Evolutionary conservation across 106 monocot species (phyloP).

Genomic region (Chionographis japonica): DNA sequence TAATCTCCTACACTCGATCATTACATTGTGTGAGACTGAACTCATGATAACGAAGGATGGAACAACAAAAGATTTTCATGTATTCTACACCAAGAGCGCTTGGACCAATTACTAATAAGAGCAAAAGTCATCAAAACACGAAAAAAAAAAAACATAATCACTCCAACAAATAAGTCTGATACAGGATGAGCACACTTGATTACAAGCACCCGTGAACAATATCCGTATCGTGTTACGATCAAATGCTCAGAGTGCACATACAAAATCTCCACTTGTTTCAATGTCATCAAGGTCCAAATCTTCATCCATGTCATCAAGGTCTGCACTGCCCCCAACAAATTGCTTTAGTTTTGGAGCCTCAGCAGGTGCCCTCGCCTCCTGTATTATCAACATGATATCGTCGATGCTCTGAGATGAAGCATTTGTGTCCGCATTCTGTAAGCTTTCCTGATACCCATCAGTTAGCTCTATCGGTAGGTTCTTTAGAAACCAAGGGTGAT

Average conservation of each 20-base stretch:
- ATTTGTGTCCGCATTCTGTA: slow-evolving; percentile 11
- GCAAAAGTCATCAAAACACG: no score
- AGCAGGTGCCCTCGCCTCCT: slow-evolving; percentile 58
- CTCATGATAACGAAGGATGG: no score
- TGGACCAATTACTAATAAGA: no score
- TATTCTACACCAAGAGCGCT: no score
- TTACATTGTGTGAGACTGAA: no score
- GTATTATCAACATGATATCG: slow-evolving; percentile 50
- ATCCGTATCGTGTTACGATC: not conserved
- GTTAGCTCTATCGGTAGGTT: slow-evolving; percentile 63
- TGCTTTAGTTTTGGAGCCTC: slow-evolving; percentile 20
- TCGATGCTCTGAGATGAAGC: slow-evolving; percentile 59
- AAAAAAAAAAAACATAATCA: no score
- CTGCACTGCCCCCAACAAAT: slow-evolving; percentile 46
- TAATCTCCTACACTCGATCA: no score
- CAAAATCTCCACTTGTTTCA: slow-evolving; percentile 78
- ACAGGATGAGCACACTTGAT: not conserved
- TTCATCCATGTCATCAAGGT: slow-evolving; percentile 54
- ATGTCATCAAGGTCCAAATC: slow-evolving; percentile 72
- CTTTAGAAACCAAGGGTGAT: slow-evolving; percentile 69
- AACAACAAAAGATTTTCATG: no score
- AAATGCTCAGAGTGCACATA: slow-evolving; percentile 35
- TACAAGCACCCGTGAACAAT: not conserved
- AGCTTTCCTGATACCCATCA: slow-evolving; percentile 25
- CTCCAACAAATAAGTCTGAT: no score